A percentile compares a stretch with the other conserved stretches of the same genome.
Conservation (phyloP, 441 rosid genomes). For the Jatropha podagrica region DNA sequence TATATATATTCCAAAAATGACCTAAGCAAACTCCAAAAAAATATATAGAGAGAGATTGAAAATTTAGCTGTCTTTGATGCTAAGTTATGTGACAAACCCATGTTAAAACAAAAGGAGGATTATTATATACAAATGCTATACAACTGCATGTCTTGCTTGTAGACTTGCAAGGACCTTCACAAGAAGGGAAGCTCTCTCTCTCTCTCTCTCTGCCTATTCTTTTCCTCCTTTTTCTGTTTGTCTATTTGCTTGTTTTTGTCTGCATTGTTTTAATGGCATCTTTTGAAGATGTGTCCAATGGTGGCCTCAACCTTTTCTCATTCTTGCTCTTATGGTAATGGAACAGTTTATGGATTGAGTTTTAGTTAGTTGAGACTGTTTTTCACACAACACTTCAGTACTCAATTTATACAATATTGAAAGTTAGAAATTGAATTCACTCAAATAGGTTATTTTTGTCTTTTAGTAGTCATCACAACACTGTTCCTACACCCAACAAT, state of each 20-base stretch:
- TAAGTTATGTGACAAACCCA: constrained; percentile 7
- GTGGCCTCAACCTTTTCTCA: constrained; percentile 21
- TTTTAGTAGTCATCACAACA: too few relatives aligned
- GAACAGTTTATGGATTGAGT: too few relatives aligned
- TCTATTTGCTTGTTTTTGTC: constrained; percentile 5
- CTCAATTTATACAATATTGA: too few relatives aligned
- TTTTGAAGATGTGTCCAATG: constrained; percentile 16
- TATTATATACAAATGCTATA: neutral
- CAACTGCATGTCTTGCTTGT: too few relatives aligned
- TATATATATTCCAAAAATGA: too few relatives aligned
- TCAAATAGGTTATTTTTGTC: too few relatives aligned
- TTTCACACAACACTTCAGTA: too few relatives aligned
- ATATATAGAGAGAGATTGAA: too few relatives aligned
- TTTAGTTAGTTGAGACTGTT: too few relatives aligned
- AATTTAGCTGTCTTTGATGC: constrained; percentile 2
- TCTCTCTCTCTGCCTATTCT: neutral
- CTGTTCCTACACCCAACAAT: too few relatives aligned
- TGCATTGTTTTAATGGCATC: constrained; percentile 5
- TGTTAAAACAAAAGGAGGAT: neutral
- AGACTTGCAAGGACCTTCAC: neutral
- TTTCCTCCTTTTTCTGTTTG: neutral
- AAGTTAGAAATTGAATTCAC: too few relatives aligned
- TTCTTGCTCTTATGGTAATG: neutral
- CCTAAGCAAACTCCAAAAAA: too few relatives aligned
- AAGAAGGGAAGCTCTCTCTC: neutral